Percentiles rank a stretch among this genome's conserved stretches.
Conservation (phyloP, 441 rosid genomes). For the Geranium incanum region DNA sequence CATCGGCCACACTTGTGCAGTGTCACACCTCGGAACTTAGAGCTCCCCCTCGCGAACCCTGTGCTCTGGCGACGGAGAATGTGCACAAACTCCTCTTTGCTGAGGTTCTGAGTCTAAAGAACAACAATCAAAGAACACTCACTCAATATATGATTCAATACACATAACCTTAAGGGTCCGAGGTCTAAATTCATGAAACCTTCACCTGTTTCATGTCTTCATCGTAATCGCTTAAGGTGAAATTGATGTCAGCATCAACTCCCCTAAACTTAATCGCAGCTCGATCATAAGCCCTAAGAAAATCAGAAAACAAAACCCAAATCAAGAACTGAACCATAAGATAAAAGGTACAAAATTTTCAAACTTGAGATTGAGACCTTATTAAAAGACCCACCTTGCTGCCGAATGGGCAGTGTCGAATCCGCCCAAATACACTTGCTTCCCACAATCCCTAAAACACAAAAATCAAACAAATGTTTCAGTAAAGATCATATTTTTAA, state of each 20-base stretch:
- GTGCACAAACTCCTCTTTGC: constrained; percentile 58
- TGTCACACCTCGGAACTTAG: constrained; percentile 45
- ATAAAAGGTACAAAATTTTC: background rate
- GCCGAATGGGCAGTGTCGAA: constrained; percentile 19
- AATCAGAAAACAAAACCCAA: background rate
- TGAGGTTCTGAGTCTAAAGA: constrained; percentile 39
- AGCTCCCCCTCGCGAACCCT: constrained; percentile 49
- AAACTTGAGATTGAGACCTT: background rate
- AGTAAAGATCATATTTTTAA: background rate
- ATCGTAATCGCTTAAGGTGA: constrained; percentile 14
- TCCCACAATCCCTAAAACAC: constrained; percentile 18
- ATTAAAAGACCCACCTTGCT: constrained; percentile 7
- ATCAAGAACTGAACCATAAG: background rate
- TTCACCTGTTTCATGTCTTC: constrained; percentile 48
- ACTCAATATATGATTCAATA: background rate
- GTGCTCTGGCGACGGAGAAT: constrained; percentile 55
- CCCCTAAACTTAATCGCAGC: constrained; percentile 21
- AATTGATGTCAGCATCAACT: constrained; percentile 20
- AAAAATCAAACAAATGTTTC: background rate
- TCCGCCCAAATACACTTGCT: constrained; percentile 21
- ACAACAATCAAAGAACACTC: background rate
- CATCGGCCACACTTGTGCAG: constrained; percentile 31
- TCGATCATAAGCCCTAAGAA: constrained; percentile 17
- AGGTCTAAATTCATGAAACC: background rate
- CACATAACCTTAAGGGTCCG: background rate